These are phyloP conservation scores for Neofusicoccum sp. DNA, from an alignment of 2,329 filamentous ascomycete species.

Conservation along the genomic window DNA sequence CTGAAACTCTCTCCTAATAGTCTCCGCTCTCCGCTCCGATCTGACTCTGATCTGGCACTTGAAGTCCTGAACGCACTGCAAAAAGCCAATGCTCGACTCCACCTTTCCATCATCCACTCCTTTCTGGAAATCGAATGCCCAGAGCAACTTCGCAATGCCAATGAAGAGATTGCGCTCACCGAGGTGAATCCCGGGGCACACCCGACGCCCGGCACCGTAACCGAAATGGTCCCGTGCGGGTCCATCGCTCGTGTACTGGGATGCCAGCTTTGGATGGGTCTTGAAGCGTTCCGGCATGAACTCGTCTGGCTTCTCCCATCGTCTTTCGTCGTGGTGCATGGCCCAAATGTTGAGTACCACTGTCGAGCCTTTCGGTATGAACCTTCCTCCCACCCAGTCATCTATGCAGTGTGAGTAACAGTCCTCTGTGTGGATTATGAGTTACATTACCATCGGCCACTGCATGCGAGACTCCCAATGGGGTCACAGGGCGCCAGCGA, in stretches of 20 bases:
- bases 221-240: constrained; percentile 45
- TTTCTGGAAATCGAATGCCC: constrained; percentile 20
- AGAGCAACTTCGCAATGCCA: not conserved
- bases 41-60: not conserved
- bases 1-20: not conserved
- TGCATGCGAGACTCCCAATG: constrained; percentile 40
- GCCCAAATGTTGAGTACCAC: constrained; percentile 40
- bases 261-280: not conserved
- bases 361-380: constrained; percentile 41
- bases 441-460: constrained; percentile 28
- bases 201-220: constrained; percentile 52
- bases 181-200: constrained; percentile 55
- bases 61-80: not conserved
- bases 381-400: constrained; percentile 41
- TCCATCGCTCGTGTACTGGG: not conserved
- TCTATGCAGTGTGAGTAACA: constrained; percentile 28
- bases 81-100: not conserved
- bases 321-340: constrained; percentile 34
- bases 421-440: constrained; percentile 2
- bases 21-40: not conserved
- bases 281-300: constrained; percentile 19
- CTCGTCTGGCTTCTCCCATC: constrained; percentile 23
- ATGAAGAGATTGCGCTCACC: constrained; percentile 50
- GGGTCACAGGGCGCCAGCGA: constrained; percentile 35
- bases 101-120: not conserved